Conservation (phyloP, 768 basidiomycete species). For the Psilocybe cubensis region DNA sequence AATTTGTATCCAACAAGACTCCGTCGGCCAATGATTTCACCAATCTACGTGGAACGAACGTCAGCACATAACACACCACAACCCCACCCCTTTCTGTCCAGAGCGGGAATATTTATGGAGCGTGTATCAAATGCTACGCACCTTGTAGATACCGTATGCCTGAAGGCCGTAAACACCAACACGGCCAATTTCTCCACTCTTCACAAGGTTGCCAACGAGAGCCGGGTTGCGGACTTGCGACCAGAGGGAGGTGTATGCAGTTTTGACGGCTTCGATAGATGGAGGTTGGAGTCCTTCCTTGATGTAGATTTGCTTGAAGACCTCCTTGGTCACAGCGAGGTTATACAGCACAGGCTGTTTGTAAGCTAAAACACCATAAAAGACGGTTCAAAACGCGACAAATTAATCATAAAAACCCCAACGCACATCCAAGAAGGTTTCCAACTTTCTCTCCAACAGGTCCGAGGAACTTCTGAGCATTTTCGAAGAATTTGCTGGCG, state of each 20-base stretch:
- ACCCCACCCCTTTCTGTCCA: background rate
- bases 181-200: slow-evolving; percentile 67
- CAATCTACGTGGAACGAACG: slow-evolving; percentile 53
- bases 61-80: background rate
- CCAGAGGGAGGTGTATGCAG: slow-evolving; percentile 70
- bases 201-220: slow-evolving; percentile 64
- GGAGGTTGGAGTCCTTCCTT: slow-evolving; percentile 78
- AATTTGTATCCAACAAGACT: slow-evolving; percentile 80
- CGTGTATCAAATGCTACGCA: slow-evolving; percentile 29
- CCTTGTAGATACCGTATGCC: slow-evolving; percentile 91
- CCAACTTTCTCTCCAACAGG: slow-evolving; percentile 56
- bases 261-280: slow-evolving; percentile 51
- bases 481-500: slow-evolving; percentile 55
- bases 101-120: background rate
- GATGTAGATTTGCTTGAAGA: slow-evolving; percentile 75
- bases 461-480: slow-evolving; percentile 48
- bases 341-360: slow-evolving; percentile 81
- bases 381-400: background rate
- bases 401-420: background rate
- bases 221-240: slow-evolving; percentile 55
- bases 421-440: slow-evolving; percentile 53
- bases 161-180: slow-evolving; percentile 80
- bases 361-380: slow-evolving; percentile 50
- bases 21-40: slow-evolving; percentile 86
- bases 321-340: slow-evolving; percentile 72